Conservation (phyloP, 2,329 filamentous ascomycete species). For the Paramyrothecium roridum region DNA sequence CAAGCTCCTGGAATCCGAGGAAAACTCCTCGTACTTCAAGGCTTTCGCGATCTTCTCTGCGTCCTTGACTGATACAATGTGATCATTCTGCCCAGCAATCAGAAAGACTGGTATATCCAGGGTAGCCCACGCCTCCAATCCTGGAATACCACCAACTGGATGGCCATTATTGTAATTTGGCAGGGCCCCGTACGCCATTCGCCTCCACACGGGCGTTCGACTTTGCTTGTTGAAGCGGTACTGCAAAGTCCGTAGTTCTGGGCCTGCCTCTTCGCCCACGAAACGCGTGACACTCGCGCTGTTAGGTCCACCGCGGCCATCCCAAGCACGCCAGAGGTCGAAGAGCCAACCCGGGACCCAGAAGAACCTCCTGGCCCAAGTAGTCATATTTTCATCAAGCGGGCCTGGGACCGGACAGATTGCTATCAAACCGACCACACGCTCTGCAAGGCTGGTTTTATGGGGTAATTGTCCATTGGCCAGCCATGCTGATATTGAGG, state of each 20-base stretch:
- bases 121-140: constrained; percentile 67
- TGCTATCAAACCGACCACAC: constrained; percentile 73
- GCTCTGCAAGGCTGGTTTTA: constrained; percentile 49
- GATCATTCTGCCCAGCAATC: constrained; percentile 73
- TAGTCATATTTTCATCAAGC: constrained; percentile 41
- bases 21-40: constrained; percentile 20
- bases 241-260: constrained; percentile 65
- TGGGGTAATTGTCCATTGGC: constrained; percentile 46
- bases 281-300: constrained; percentile 80
- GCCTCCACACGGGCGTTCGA: constrained; percentile 74
- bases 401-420: constrained; percentile 76
- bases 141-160: constrained; percentile 63
- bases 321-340: constrained; percentile 72
- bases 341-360: constrained; percentile 71
- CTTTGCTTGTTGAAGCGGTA: constrained; percentile 79
- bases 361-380: constrained; percentile 54
- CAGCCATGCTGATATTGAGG: constrained; percentile 70
- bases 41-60: constrained; percentile 61
- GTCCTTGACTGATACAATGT: constrained; percentile 69
- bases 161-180: constrained; percentile 54
- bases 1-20: constrained; percentile 1
- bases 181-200: constrained; percentile 73
- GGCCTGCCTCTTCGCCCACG: constrained; percentile 63
- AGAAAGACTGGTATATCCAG: constrained; percentile 74
- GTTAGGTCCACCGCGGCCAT: constrained; percentile 72